phyloP scores from a whole-genome alignment of 2,329 filamentous ascomycete genomes.

The Arthrinium phaeospermum region DNA sequence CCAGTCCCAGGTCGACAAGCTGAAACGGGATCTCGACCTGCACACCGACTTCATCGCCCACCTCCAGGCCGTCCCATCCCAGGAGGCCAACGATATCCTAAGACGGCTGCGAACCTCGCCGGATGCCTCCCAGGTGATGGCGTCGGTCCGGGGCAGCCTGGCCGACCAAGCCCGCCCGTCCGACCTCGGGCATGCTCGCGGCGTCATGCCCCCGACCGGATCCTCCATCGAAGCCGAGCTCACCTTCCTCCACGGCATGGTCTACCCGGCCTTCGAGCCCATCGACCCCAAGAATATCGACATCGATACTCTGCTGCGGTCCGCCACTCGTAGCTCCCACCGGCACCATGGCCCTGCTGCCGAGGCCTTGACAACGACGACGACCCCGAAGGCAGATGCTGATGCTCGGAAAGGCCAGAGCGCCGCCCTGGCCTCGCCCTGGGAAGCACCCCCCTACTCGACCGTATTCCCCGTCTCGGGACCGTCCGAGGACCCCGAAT shows the following conservation, averaged over 20 bases:
- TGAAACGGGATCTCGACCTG: background rate
- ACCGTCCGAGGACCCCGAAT: background rate
- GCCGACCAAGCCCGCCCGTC: background rate
- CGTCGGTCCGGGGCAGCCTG: background rate
- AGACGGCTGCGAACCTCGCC: background rate
- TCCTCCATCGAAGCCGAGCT: conserved; percentile 9
- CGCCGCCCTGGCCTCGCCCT: background rate
- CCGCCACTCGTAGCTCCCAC: background rate
- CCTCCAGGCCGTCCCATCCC: background rate
- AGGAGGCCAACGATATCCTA: background rate
- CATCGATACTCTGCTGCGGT: background rate
- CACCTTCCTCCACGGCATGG: background rate
- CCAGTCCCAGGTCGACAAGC: background rate
- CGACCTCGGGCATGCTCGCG: background rate
- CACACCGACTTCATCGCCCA: background rate
- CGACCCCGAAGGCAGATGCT: background rate
- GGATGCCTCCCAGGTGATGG: background rate
- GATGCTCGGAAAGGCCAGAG: background rate
- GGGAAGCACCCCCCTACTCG: background rate
- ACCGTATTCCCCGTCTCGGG: background rate
- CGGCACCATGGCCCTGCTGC: background rate
- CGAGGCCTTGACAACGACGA: no score
- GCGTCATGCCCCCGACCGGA: background rate
- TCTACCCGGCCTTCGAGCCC: background rate
- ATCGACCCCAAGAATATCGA: background rate